Evolutionary conservation across 768 basidiomycete species (phyloP), one percentile per base, ranked within the genome.

Genomic region (Tricholoma flavovirens): DNA sequence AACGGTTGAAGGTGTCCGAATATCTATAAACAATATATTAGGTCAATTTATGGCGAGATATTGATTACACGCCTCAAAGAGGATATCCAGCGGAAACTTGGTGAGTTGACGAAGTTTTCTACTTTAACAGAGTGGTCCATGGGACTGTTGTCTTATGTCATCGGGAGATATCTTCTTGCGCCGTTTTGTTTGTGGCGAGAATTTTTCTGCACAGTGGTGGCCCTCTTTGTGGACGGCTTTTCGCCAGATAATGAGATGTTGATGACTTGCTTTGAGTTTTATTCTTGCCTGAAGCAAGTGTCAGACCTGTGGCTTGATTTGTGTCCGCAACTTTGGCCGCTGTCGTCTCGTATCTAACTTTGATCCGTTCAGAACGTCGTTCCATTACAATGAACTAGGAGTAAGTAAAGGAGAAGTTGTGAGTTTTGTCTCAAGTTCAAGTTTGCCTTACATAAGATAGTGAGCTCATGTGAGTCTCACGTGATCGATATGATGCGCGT

Each of bases 401-500:
- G n/a, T n/a, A n/a, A 32, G 10, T 8, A 8, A 32, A 32, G 10
- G 30, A 32, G 33, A 45, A 8, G 51, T 29, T 11, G 11, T 11
- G 33, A 35, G 33, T 33, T 10, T 5, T 5, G 33, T 9, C 9
- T 33, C 33, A 33, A n/a, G n/a, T n/a, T n/a, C n/a, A n/a, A n/a
- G n/a, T n/a, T n/a, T n/a, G n/a, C n/a, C n/a, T n/a, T n/a, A n/a
- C n/a, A n/a, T n/a, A n/a, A n/a, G n/a, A n/a, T n/a, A n/a, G n/a
- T n/a, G n/a, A n/a, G n/a, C n/a, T n/a, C n/a, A n/a, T n/a, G n/a
- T n/a, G n/a, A n/a, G n/a, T 7, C 2, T 10, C 56, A 57, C 53
- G 56, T 60, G 50, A 38, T 48, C 24, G 24, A 26, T 11, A 46
- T 26, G 36, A 48, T n/a, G n/a, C 62, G 64, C 62, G 64, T 65